Percentiles rank a stretch among this genome's conserved stretches.
These are phyloP conservation scores for Sugiyamaella pinicola DNA, from an alignment of 1,139 yeast species.

Conservation along the genomic window DNA sequence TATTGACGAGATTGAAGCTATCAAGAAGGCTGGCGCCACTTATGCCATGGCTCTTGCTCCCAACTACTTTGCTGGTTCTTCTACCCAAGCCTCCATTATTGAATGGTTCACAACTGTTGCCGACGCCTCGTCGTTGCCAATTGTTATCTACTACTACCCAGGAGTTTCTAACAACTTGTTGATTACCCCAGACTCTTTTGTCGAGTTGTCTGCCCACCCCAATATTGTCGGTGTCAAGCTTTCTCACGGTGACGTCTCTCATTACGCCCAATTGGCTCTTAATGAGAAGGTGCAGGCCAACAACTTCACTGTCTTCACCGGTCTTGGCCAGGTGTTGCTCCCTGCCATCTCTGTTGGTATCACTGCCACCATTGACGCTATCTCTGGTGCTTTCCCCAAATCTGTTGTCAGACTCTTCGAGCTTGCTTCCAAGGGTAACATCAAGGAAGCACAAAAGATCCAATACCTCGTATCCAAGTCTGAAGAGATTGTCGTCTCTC, in stretches of 20 bases:
- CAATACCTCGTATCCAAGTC: constrained; percentile 48
- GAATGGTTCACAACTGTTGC: constrained; percentile 52
- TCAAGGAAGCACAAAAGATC: constrained; percentile 47
- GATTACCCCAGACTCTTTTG: constrained; percentile 45
- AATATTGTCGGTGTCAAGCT: constrained; percentile 54
- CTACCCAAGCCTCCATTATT: constrained; percentile 49
- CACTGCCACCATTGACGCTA: constrained; percentile 52
- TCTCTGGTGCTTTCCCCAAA: constrained; percentile 54
- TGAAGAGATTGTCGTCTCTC: constrained; percentile 47
- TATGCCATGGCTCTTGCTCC: constrained; percentile 53
- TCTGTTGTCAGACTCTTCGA: constrained; percentile 45
- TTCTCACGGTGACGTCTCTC: constrained; percentile 48
- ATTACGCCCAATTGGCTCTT: constrained; percentile 44
- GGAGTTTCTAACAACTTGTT: constrained; percentile 51
- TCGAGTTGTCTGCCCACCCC: constrained; percentile 44
- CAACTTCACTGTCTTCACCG: constrained; percentile 51
- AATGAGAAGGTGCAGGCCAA: constrained; percentile 42
- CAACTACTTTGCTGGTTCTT: constrained; percentile 50
- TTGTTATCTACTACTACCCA: constrained; percentile 54
- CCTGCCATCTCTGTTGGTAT: constrained; percentile 51
- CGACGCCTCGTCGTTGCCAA: constrained; percentile 49
- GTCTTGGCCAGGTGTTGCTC: constrained; percentile 51
- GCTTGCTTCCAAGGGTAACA: constrained; percentile 38
- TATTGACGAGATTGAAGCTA: constrained; percentile 43
- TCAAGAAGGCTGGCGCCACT: constrained; percentile 49